phyloP scores from a whole-genome alignment of 2,329 filamentous ascomycete genomes.

The Talaromyces sp. region DNA sequence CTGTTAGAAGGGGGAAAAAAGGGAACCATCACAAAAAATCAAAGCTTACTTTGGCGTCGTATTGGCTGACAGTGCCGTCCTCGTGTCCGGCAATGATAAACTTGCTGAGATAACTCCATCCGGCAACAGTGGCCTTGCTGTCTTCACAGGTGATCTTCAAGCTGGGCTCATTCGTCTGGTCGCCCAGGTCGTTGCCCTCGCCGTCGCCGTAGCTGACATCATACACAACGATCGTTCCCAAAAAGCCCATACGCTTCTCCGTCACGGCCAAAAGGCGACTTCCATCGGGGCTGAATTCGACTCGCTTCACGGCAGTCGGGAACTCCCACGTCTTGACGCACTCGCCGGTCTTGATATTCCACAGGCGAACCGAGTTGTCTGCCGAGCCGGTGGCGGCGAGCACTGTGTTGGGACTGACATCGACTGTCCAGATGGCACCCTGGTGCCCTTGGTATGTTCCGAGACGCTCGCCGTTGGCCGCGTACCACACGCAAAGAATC shows the following conservation, averaged over 20 bases:
- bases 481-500: conserved; percentile 93
- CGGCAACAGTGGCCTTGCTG: conserved; percentile 95
- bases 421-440: conserved; percentile 97
- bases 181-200: conserved; percentile 51
- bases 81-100: conserved; percentile 98
- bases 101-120: conserved; percentile 89
- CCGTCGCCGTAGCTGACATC: conserved; percentile 76
- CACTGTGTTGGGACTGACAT: conserved; percentile 86
- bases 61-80: conserved; percentile 86
- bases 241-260: conserved; percentile 95
- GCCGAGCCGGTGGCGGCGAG: conserved; percentile 92
- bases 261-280: conserved; percentile 87
- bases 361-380: conserved; percentile 96
- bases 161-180: conserved; percentile 76
- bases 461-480: conserved; percentile 95
- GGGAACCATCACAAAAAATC: background rate
- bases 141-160: conserved; percentile 89
- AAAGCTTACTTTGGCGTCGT: conserved; percentile 71
- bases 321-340: conserved; percentile 98
- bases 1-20: conserved; percentile 13
- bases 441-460: conserved; percentile 96
- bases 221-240: conserved; percentile 89
- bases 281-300: conserved; percentile 95
- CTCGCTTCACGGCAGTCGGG: conserved; percentile 91
- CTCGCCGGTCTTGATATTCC: conserved; percentile 90